These are phyloP conservation scores for Corchorus capsularis DNA, from an alignment of 345 rosid species.

Conservation along the genomic window DNA sequence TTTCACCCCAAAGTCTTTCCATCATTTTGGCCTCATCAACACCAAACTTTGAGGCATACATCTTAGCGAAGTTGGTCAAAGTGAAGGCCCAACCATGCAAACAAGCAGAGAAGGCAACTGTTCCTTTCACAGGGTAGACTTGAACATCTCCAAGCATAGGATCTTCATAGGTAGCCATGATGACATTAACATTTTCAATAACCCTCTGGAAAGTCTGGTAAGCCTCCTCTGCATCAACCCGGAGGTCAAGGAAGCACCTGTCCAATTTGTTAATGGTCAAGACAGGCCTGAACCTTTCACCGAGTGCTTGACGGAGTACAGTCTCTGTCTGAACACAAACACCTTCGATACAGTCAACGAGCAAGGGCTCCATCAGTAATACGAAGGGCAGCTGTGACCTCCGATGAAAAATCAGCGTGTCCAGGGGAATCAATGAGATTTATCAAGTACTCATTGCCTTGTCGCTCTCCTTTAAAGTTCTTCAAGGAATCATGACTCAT, in stretches of 20 bases:
- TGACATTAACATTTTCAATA: slow-evolving; percentile 78
- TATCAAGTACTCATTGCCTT: slow-evolving; percentile 68
- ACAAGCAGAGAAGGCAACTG: slow-evolving; percentile 85
- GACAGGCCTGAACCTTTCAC: slow-evolving; percentile 68
- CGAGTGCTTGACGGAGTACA: slow-evolving; percentile 59
- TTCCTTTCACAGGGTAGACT: slow-evolving; percentile 81
- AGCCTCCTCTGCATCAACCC: slow-evolving; percentile 85
- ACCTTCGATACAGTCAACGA: slow-evolving; percentile 67
- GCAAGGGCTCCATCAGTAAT: slow-evolving; percentile 70
- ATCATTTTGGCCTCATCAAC: slow-evolving; percentile 78
- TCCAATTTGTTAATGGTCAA: slow-evolving; percentile 85
- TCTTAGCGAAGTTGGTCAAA: slow-evolving; percentile 53
- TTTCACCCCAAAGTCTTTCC: slow-evolving; percentile 89
- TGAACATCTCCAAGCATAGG: slow-evolving; percentile 74
- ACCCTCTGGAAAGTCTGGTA: slow-evolving; percentile 70
- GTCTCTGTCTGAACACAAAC: slow-evolving; percentile 76
- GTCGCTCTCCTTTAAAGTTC: slow-evolving; percentile 50
- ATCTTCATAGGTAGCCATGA: slow-evolving; percentile 81
- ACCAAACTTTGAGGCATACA: slow-evolving; percentile 67
- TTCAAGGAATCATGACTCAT: slow-evolving; percentile 44
- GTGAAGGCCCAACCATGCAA: slow-evolving; percentile 87
- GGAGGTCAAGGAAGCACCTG: slow-evolving; percentile 83
- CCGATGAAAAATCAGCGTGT: slow-evolving; percentile 77
- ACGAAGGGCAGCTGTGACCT: slow-evolving; percentile 82
- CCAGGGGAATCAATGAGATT: slow-evolving; percentile 82